A percentile compares a stretch with the other conserved stretches of the same genome.
These are phyloP conservation scores for Ceratobasidium sp. DNA, from an alignment of 1,284 basidiomycete genomes.

Conservation along the genomic window DNA sequence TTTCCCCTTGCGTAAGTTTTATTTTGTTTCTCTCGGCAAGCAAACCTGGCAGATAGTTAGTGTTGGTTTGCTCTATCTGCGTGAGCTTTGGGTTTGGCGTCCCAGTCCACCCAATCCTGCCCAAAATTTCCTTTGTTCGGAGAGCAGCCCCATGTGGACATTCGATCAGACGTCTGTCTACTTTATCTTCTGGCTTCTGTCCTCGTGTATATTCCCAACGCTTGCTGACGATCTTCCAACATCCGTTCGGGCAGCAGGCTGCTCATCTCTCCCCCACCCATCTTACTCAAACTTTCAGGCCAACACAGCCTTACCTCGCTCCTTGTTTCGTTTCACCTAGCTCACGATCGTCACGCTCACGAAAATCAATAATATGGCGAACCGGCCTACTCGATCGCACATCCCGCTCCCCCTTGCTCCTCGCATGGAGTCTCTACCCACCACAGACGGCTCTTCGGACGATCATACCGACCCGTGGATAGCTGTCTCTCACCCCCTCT, in stretches of 20 bases:
- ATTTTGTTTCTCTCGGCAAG: background rate
- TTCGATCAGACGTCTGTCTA: background rate
- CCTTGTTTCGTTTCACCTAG: background rate
- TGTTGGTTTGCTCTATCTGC: too few relatives aligned
- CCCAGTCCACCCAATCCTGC: too few relatives aligned
- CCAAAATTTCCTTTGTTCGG: slow-evolving; percentile 18
- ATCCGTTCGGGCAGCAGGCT: slow-evolving; percentile 22
- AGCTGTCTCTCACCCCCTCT: slow-evolving; percentile 14
- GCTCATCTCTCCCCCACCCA: slow-evolving; percentile 4
- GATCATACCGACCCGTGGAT: slow-evolving; percentile 33
- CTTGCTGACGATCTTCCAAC: slow-evolving; percentile 22
- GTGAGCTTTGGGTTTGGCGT: background rate
- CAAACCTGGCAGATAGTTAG: too few relatives aligned
- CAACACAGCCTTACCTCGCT: slow-evolving; percentile 5
- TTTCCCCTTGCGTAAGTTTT: background rate
- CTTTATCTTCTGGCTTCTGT: too few relatives aligned
- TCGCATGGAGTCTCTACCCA: slow-evolving; percentile 11
- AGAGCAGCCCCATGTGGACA: background rate
- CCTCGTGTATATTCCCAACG: slow-evolving; percentile 1
- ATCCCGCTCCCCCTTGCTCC: background rate
- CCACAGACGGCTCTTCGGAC: slow-evolving; percentile 1
- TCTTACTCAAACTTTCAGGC: background rate
- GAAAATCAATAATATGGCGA: background rate
- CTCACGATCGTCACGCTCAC: slow-evolving; percentile 9
- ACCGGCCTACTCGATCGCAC: too few relatives aligned